Evolutionary conservation across 1,284 basidiomycete genomes (phyloP).

Genomic region (Tremellales sp.): DNA sequence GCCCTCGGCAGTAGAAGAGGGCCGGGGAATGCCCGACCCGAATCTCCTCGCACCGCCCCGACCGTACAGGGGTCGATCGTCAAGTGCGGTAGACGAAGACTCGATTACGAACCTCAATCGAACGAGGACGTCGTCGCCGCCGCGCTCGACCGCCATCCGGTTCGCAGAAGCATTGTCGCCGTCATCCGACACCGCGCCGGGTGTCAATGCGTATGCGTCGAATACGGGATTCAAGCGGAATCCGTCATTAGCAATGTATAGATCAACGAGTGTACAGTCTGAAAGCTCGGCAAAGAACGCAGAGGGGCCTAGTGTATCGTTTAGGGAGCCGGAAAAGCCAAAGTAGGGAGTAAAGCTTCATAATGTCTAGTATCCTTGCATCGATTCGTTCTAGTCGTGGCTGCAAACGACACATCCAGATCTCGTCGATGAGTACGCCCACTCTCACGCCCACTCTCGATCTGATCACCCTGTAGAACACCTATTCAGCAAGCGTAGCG

Average conservation of each 20-base stretch:
- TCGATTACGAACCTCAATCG: not conserved
- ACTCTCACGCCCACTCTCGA: too few relatives aligned
- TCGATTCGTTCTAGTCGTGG: too few relatives aligned
- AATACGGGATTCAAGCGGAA: conserved; percentile 38
- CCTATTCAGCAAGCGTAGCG: too few relatives aligned
- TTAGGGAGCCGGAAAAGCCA: conserved; percentile 17
- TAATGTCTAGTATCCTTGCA: too few relatives aligned
- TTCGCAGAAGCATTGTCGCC: conserved; percentile 37
- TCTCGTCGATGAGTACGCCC: too few relatives aligned
- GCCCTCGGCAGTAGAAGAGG: conserved; percentile 17
- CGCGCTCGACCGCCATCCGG: conserved; percentile 25
- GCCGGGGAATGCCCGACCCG: conserved; percentile 8
- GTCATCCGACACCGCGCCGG: conserved; percentile 40
- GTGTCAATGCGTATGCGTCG: conserved; percentile 27
- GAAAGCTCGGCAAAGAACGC: conserved; percentile 10
- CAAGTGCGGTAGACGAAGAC: not conserved
- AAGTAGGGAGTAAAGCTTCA: not conserved
- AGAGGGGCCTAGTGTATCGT: conserved; percentile 20
- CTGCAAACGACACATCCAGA: too few relatives aligned
- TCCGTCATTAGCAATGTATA: conserved; percentile 39
- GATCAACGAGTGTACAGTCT: conserved; percentile 33
- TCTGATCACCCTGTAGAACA: too few relatives aligned
- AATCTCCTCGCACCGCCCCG: conserved; percentile 4
- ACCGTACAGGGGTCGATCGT: conserved; percentile 4
- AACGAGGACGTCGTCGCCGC: conserved; percentile 13